Evolutionary conservation across 2,329 filamentous ascomycete species (phyloP).

Genomic region (Tolypocladium sp.): DNA sequence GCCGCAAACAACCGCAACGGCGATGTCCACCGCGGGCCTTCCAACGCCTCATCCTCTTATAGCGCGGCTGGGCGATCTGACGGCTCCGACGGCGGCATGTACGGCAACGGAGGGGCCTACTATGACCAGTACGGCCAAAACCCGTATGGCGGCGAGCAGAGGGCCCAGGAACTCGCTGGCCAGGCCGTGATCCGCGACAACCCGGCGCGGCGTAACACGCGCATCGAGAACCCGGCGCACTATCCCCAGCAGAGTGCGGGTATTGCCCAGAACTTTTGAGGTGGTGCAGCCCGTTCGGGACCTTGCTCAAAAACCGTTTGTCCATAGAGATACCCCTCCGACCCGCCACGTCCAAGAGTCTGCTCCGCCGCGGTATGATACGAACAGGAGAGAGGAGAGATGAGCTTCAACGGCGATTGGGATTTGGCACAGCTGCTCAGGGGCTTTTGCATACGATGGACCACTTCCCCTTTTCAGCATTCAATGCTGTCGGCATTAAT

Average conservation of each 20-base stretch:
- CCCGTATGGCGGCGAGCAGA: conserved; percentile 43
- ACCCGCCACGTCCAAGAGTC: background rate
- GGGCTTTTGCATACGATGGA: background rate
- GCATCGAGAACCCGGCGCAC: conserved; percentile 84
- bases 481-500: background rate
- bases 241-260: conserved; percentile 90
- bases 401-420: background rate
- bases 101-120: conserved; percentile 38
- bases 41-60: conserved; percentile 94
- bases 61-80: conserved; percentile 72
- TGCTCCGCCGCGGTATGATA: background rate
- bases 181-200: conserved; percentile 91
- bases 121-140: conserved; percentile 52
- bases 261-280: conserved; percentile 92
- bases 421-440: background rate
- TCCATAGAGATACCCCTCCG: conserved; percentile 3
- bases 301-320: conserved; percentile 1
- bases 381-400: background rate
- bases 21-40: conserved; percentile 80
- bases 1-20: conserved; percentile 53
- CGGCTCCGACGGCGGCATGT: conserved; percentile 45
- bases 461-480: background rate
- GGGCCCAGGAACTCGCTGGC: conserved; percentile 33
- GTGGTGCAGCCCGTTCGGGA: conserved; percentile 2
- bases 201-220: conserved; percentile 81